phyloP scores from a whole-genome alignment of 768 basidiomycete genomes.

The Jaapia argillacea region DNA sequence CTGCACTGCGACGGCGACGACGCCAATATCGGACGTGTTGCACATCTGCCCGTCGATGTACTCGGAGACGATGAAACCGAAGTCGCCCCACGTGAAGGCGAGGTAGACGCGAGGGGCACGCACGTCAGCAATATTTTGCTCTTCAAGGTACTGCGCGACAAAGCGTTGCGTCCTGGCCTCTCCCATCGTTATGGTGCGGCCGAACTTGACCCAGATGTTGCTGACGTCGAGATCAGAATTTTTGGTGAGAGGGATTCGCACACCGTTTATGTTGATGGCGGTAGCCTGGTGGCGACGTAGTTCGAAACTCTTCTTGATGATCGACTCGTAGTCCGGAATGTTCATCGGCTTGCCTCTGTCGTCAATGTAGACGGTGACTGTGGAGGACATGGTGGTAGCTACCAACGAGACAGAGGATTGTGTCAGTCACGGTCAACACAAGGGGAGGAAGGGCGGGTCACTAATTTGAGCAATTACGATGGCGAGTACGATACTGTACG shows the following conservation, averaged over 20 bases:
- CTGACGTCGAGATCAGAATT: constrained; percentile 2
- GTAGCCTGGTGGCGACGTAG: constrained; percentile 1
- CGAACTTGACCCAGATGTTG: constrained; percentile 7
- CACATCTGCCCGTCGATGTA: constrained; percentile 7
- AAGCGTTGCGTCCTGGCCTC: constrained; percentile 5
- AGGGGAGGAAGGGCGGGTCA: too few species aligned
- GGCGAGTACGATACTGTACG: too few species aligned
- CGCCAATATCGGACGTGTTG: too few species aligned
- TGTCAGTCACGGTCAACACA: too few species aligned
- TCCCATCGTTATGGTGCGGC: constrained; percentile 3
- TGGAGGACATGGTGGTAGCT: too few species aligned
- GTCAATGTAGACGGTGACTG: too few species aligned
- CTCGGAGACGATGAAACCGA: constrained; percentile 5
- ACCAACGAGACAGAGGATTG: too few species aligned
- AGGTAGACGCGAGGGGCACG: constrained; percentile 5
- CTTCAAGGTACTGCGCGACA: constrained; percentile 2
- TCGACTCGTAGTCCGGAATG: constrained; percentile 5
- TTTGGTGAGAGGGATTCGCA: constrained; percentile 3
- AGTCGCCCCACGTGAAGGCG: constrained; percentile 2
- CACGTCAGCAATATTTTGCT: constrained; percentile 3
- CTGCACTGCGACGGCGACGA: too few species aligned
- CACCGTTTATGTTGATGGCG: constrained; percentile 3
- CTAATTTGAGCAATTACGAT: too few species aligned
- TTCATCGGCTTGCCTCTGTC: too few species aligned
- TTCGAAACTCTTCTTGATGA: neutral